Conservation (phyloP, 1,139 yeast species). For the Yamadazyma dushanensis region DNA sequence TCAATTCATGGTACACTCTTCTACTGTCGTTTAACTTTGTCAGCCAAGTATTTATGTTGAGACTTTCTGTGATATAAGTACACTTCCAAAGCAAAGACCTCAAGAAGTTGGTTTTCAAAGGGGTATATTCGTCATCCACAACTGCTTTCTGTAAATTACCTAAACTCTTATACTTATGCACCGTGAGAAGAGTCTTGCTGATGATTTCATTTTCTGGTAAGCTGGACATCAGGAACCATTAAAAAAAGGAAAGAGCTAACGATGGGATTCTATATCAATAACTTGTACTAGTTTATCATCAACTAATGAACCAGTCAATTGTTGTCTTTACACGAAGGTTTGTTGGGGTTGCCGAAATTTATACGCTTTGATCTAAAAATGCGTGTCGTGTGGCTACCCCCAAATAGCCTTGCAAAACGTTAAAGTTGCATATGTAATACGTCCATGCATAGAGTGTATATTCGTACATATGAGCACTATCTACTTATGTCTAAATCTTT, state of each 20-base stretch:
- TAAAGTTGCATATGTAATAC: too few relatives aligned
- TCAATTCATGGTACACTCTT: slow-evolving; percentile 38
- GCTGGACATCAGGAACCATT: slow-evolving; percentile 21
- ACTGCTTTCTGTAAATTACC: slow-evolving; percentile 31
- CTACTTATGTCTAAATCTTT: too few relatives aligned
- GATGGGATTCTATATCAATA: too few relatives aligned
- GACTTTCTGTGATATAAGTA: slow-evolving; percentile 37
- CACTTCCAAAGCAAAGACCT: slow-evolving; percentile 43
- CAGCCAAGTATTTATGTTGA: slow-evolving; percentile 40
- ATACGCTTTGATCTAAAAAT: neutral
- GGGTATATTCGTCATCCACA: slow-evolving; percentile 33
- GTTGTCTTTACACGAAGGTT: too few relatives aligned
- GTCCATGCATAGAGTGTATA: too few relatives aligned
- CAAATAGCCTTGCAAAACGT: too few relatives aligned
- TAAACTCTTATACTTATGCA: slow-evolving; percentile 37
- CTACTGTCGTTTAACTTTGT: slow-evolving; percentile 30
- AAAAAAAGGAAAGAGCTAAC: too few relatives aligned
- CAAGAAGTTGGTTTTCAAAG: slow-evolving; percentile 23
- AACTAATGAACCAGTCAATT: too few relatives aligned
- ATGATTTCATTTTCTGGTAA: slow-evolving; percentile 39
- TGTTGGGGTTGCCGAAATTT: neutral
- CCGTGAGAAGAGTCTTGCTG: slow-evolving; percentile 38
- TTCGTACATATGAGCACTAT: too few relatives aligned
- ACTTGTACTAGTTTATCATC: too few relatives aligned
- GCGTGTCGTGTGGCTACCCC: too few relatives aligned